phyloP scores from a whole-genome alignment of 2,329 filamentous ascomycete genomes.

The Penicillium verrucosum region DNA sequence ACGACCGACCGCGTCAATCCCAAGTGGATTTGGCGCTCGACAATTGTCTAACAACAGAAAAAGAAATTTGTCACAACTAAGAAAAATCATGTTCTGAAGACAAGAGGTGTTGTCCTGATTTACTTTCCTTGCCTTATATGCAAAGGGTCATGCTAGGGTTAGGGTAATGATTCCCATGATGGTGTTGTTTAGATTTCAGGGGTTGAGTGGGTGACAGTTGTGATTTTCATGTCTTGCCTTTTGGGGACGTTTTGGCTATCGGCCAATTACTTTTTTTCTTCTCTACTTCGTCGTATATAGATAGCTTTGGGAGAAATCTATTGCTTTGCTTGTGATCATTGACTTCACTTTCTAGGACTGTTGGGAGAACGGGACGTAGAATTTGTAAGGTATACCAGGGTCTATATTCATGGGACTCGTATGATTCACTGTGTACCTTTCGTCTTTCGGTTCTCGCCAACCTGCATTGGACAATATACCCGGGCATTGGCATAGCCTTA shows the following conservation, averaged over 20 bases:
- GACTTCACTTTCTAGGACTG: not conserved
- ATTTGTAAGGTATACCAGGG: not conserved
- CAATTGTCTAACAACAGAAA: not conserved
- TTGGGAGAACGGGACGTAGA: not conserved
- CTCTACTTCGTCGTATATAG: constrained; percentile 11
- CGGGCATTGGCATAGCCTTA: not conserved
- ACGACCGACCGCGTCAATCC: too few species aligned
- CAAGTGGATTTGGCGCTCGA: not conserved
- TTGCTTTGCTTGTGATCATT: constrained; percentile 1
- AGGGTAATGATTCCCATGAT: constrained; percentile 5
- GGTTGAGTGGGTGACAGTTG: not conserved
- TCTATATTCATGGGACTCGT: not conserved
- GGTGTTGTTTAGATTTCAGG: constrained; percentile 10
- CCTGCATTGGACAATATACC: not conserved
- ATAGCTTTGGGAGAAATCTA: constrained; percentile 11
- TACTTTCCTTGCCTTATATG: not conserved
- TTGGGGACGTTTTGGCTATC: not conserved
- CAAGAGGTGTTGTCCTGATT: not conserved
- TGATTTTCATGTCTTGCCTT: constrained; percentile 1
- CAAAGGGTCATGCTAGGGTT: not conserved
- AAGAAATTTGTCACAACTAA: not conserved
- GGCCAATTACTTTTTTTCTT: not conserved
- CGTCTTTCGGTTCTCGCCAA: too few species aligned
- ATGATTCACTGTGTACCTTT: not conserved
- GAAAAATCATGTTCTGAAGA: not conserved